These are phyloP conservation scores for Phytophthora tentaculata DNA, from an alignment of 352 stramenopile species.

Conservation along the genomic window DNA sequence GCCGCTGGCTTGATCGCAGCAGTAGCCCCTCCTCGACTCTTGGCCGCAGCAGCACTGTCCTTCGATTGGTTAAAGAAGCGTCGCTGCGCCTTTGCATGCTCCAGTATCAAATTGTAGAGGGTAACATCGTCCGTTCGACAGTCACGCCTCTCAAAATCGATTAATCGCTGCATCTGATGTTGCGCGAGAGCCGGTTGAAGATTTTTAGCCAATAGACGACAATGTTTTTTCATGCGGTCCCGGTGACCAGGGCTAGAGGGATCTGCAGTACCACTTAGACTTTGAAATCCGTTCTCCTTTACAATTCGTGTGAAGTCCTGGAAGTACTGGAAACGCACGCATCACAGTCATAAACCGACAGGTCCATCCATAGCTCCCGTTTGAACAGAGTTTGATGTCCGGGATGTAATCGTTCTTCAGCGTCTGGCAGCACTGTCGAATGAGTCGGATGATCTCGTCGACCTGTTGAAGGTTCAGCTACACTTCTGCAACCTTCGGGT, in stretches of 20 bases:
- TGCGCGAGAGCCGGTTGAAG: background rate
- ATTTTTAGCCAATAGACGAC: background rate
- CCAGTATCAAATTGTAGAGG: conserved; percentile 15
- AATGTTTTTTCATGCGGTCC: background rate
- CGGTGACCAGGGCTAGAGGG: background rate
- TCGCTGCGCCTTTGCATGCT: conserved; percentile 14
- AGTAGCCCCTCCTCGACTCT: too few relatives aligned
- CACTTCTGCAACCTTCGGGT: too few relatives aligned
- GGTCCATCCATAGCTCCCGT: conserved; percentile 20
- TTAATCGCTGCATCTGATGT: conserved; percentile 3
- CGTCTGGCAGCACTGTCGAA: conserved; percentile 13
- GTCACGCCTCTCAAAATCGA: conserved; percentile 19
- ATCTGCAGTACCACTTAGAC: background rate
- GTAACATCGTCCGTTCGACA: conserved; percentile 7
- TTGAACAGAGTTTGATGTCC: conserved; percentile 25
- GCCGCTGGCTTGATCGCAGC: background rate
- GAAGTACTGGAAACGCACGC: conserved; percentile 21
- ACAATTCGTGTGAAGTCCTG: conserved; percentile 24
- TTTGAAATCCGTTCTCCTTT: conserved; percentile 17
- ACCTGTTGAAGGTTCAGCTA: background rate
- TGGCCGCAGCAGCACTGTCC: background rate
- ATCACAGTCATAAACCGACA: conserved; percentile 18
- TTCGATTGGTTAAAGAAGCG: conserved; percentile 7
- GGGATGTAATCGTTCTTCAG: conserved; percentile 27
- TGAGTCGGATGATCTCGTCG: conserved; percentile 12